phyloP scores from a whole-genome alignment of 2,329 filamentous ascomycete species.

The Curvularia hawaiiensis region DNA sequence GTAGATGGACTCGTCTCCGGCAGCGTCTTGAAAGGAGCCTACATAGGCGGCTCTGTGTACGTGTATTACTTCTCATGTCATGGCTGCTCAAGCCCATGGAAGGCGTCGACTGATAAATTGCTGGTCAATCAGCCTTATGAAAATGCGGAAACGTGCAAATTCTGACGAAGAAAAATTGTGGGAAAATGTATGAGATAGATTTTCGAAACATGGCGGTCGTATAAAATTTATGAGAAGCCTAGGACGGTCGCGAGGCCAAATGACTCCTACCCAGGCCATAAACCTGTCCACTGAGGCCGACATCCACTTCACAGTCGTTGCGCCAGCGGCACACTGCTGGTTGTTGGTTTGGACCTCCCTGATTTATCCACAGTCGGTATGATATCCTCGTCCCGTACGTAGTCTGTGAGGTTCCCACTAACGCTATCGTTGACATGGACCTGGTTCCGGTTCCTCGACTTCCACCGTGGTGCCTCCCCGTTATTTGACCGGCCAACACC shows the following conservation, averaged over 20 bases:
- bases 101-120: neutral
- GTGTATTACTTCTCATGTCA: too few species aligned
- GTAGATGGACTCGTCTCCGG: too few species aligned
- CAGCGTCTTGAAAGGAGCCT: neutral
- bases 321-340: slow-evolving; percentile 4
- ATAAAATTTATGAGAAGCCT: neutral
- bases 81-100: neutral
- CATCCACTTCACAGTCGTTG: slow-evolving; percentile 2
- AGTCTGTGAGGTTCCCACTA: slow-evolving; percentile 16
- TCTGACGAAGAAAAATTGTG: neutral
- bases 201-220: neutral
- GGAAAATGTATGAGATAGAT: neutral
- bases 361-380: slow-evolving; percentile 38
- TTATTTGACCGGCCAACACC: slow-evolving; percentile 45
- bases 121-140: neutral
- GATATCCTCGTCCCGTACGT: slow-evolving; percentile 29
- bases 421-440: slow-evolving; percentile 38
- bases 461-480: slow-evolving; percentile 43
- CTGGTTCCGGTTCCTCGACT: slow-evolving; percentile 34
- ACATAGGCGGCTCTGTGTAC: neutral
- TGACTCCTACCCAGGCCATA: neutral
- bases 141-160: neutral
- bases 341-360: slow-evolving; percentile 1
- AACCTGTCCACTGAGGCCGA: neutral
- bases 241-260: neutral